phyloP scores from a whole-genome alignment of 257 asterid genomes.

The Solanum piurae region DNA sequence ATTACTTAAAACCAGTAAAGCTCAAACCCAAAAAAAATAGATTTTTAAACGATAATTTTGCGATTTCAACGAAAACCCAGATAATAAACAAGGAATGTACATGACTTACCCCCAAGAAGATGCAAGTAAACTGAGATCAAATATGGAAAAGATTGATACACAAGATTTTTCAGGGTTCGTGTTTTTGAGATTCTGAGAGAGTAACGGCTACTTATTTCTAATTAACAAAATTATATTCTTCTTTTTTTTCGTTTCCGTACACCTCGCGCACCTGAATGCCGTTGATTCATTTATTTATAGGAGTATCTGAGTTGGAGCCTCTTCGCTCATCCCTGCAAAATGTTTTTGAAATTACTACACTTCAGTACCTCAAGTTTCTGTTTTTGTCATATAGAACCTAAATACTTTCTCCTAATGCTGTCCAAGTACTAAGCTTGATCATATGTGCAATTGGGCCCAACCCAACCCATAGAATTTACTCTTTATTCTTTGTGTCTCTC shows the following conservation, averaged over 20 bases:
- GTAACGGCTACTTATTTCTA: slow-evolving; percentile 40
- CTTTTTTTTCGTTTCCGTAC: slow-evolving; percentile 19
- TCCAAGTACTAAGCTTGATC: too few species aligned
- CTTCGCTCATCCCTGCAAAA: background rate
- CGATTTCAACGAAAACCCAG: background rate
- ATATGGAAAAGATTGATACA: background rate
- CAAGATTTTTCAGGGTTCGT: background rate
- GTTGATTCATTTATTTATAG: background rate
- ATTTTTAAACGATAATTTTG: background rate
- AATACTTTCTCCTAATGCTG: background rate
- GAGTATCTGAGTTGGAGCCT: background rate
- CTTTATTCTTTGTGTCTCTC: background rate
- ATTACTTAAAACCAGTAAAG: background rate
- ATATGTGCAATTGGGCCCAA: background rate
- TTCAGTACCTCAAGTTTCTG: background rate
- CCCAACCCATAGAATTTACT: background rate
- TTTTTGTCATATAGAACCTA: background rate
- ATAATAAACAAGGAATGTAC: background rate
- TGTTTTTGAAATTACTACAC: background rate
- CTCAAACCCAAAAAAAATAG: background rate
- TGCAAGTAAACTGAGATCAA: background rate
- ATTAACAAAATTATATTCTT: background rate
- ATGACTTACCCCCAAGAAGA: background rate
- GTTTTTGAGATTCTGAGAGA: background rate
- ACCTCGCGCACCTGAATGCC: slow-evolving; percentile 12